Evolutionary conservation across 495 filamentous ascomycete genomes (phyloP).

Genomic region (Penicillium mononematosum): DNA sequence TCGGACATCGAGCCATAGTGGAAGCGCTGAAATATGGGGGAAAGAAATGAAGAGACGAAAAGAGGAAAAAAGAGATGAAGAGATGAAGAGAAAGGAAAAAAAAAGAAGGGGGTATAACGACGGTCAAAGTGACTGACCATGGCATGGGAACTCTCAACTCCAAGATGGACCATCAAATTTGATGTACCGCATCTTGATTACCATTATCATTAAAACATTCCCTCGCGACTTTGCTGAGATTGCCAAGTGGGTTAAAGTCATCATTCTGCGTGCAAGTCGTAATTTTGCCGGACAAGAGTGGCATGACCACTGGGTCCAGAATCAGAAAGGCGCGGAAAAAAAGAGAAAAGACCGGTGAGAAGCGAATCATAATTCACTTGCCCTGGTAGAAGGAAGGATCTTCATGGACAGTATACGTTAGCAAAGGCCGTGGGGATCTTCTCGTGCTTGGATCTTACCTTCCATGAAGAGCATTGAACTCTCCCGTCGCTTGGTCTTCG

Average conservation of each 20-base stretch:
- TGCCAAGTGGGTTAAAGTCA: conserved; percentile 29
- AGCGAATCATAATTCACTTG: conserved; percentile 12
- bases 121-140: conserved; percentile 17
- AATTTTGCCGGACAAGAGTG: conserved; percentile 15
- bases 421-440: neutral
- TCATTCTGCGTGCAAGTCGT: conserved; percentile 38
- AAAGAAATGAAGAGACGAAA: conserved; percentile 3
- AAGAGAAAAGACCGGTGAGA: conserved; percentile 3
- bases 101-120: conserved; percentile 33
- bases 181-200: conserved; percentile 31
- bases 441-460: neutral
- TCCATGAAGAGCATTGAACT: conserved; percentile 60
- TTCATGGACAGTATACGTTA: neutral
- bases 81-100: conserved; percentile 9
- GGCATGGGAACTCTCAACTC: conserved; percentile 7
- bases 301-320: conserved; percentile 11
- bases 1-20: conserved; percentile 1
- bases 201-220: conserved; percentile 42
- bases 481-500: conserved; percentile 56
- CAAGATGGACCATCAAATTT: conserved; percentile 14
- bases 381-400: conserved; percentile 19
- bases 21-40: conserved; percentile 1
- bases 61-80: conserved; percentile 4
- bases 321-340: conserved; percentile 6
- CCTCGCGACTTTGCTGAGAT: conserved; percentile 21